Conservation (phyloP, 2,329 filamentous ascomycete species). For the Scorias spongiosa region DNA sequence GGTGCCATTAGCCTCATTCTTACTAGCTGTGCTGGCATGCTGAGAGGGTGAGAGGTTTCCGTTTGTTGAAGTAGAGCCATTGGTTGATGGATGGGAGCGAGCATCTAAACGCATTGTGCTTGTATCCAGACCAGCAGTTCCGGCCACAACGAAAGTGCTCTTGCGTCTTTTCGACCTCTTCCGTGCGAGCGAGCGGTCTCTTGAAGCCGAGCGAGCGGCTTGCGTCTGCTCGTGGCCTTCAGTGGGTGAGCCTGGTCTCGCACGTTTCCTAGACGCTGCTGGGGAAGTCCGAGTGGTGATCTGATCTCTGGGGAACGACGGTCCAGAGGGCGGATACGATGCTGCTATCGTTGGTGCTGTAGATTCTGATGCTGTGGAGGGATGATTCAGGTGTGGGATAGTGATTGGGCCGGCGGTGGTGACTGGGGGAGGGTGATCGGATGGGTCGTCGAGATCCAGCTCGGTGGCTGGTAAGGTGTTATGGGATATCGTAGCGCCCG, state of each 20-base stretch:
- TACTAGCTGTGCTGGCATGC: slow-evolving; percentile 26
- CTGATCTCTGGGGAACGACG: neutral
- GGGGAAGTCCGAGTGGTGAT: neutral
- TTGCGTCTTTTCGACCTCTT: neutral
- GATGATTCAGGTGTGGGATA: slow-evolving; percentile 5
- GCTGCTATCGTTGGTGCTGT: slow-evolving; percentile 12
- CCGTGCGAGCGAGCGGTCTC: neutral
- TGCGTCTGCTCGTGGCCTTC: neutral
- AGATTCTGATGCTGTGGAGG: slow-evolving; percentile 17
- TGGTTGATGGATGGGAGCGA: slow-evolving; percentile 23
- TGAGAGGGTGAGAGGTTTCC: slow-evolving; percentile 4
- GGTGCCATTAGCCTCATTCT: slow-evolving; percentile 28
- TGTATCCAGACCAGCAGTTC: slow-evolving; percentile 19
- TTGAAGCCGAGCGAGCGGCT: neutral
- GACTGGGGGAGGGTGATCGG: slow-evolving; percentile 13
- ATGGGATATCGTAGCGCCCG: slow-evolving; percentile 3
- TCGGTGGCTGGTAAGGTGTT: slow-evolving; percentile 11
- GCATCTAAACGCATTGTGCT: slow-evolving; percentile 26
- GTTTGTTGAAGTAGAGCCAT: slow-evolving; percentile 16
- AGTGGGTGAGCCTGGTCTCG: neutral
- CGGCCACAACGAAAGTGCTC: neutral
- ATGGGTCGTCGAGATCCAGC: slow-evolving; percentile 16
- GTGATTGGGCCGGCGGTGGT: slow-evolving; percentile 18
- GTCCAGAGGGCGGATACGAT: slow-evolving; percentile 3
- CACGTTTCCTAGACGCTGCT: neutral